A percentile compares a stretch with the other conserved stretches of the same genome.
phyloP scores from a whole-genome alignment of 257 asterid genomes.

The Plantago elongata region DNA sequence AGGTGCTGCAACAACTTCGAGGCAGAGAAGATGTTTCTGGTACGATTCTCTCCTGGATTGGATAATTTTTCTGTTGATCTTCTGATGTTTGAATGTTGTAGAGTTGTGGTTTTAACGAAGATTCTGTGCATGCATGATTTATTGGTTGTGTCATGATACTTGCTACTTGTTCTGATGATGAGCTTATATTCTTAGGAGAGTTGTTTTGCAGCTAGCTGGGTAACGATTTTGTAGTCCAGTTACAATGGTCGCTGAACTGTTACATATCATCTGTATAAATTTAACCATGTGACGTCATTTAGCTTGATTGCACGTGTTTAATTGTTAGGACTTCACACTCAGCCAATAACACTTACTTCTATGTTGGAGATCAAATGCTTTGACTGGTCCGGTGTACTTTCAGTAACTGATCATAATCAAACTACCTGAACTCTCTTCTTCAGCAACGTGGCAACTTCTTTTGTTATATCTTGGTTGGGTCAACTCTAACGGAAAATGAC shows the following conservation, averaged over 20 bases:
- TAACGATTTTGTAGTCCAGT: too few species aligned
- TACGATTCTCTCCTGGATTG: constrained; percentile 22
- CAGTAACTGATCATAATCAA: background rate
- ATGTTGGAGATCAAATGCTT: constrained; percentile 11
- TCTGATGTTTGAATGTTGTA: background rate
- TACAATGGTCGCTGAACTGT: too few species aligned
- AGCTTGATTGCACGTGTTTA: background rate
- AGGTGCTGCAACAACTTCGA: constrained; percentile 60
- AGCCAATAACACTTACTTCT: background rate
- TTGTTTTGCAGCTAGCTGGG: background rate
- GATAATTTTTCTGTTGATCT: background rate
- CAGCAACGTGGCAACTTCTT: constrained; percentile 4
- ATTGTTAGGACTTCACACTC: background rate
- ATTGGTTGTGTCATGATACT: background rate
- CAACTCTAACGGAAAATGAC: background rate
- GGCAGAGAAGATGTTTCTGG: constrained; percentile 84
- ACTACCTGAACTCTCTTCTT: background rate
- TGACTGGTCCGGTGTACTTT: background rate
- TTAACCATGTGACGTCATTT: background rate
- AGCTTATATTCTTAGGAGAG: background rate
- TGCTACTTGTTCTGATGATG: constrained; percentile 1
- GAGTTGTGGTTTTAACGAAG: constrained; percentile 6
- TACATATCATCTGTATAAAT: background rate
- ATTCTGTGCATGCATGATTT: constrained; percentile 13
- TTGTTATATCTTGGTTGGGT: constrained; percentile 1